A percentile compares a stretch with the other conserved stretches of the same genome.
Evolutionary conservation across 495 filamentous ascomycete species (phyloP).

Genomic region (Bathelium albidoporum): DNA sequence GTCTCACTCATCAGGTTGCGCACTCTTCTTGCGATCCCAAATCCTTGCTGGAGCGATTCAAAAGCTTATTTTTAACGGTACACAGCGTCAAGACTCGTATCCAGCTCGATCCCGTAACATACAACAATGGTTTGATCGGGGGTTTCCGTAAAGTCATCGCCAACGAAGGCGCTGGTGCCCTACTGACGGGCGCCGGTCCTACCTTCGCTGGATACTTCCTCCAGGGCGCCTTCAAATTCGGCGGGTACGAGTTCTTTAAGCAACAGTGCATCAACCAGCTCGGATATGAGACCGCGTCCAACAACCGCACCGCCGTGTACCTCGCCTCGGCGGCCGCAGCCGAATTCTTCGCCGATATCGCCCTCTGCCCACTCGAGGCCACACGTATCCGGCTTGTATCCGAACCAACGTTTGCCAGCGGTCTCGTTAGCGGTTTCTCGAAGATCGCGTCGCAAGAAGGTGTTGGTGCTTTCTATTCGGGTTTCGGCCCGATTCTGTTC

Average conservation of each 20-base stretch:
- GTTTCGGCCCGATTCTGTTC: conserved; percentile 39
- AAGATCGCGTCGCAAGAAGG: conserved; percentile 35
- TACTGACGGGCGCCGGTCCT: conserved; percentile 33
- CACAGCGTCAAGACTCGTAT: conserved; percentile 36
- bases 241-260: conserved; percentile 41
- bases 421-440: conserved; percentile 30
- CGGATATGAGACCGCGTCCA: conserved; percentile 34
- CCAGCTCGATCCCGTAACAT: conserved; percentile 36
- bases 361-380: conserved; percentile 34
- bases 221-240: conserved; percentile 39
- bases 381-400: conserved; percentile 35
- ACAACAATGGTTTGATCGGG: conserved; percentile 36
- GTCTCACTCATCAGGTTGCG: not conserved
- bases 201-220: conserved; percentile 38
- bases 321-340: conserved; percentile 33
- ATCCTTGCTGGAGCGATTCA: too few species aligned
- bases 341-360: conserved; percentile 38
- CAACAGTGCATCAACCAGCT: conserved; percentile 33
- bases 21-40: too few species aligned
- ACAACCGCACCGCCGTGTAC: conserved; percentile 37
- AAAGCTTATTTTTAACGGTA: conserved; percentile 11
- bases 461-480: conserved; percentile 36
- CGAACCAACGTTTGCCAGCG: conserved; percentile 34
- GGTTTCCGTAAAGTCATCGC: conserved; percentile 35
- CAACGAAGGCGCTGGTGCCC: conserved; percentile 32